Evolutionary conservation across 352 stramenopile species (phyloP).

Genomic region (Pythium phragmitis): DNA sequence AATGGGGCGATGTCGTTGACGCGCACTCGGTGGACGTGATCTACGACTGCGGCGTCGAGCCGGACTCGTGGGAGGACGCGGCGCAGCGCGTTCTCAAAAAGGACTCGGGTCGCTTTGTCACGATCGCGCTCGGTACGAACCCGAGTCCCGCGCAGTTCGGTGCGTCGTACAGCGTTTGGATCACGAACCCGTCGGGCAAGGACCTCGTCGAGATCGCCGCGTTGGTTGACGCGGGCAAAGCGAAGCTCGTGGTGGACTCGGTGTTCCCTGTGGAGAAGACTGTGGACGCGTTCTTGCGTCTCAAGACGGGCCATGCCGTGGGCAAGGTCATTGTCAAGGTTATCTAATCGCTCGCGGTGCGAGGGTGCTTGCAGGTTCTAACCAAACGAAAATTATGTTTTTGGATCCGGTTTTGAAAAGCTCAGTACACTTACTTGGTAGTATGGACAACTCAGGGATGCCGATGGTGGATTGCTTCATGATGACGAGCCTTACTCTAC

Average conservation of each 20-base stretch:
- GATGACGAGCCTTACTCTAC: too few relatives aligned
- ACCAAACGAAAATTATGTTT: not conserved
- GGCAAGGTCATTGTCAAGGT: conserved; percentile 36
- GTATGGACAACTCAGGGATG: too few relatives aligned
- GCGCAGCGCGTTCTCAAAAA: conserved; percentile 44
- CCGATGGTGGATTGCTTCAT: too few relatives aligned
- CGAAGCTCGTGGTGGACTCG: conserved; percentile 38
- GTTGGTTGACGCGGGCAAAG: conserved; percentile 37
- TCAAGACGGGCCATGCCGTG: conserved; percentile 44
- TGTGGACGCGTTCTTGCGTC: conserved; percentile 39
- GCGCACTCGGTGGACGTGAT: conserved; percentile 26
- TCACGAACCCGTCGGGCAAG: conserved; percentile 22
- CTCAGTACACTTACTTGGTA: too few relatives aligned
- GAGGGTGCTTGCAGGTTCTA: not conserved
- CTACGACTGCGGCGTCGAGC: conserved; percentile 30
- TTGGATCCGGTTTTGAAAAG: not conserved
- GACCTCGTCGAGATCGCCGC: conserved; percentile 40
- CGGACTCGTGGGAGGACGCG: conserved; percentile 32
- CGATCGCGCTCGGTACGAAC: conserved; percentile 28
- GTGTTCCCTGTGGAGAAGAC: conserved; percentile 46
- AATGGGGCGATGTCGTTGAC: conserved; percentile 32
- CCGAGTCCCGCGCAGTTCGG: conserved; percentile 58
- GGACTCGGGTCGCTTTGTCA: conserved; percentile 42
- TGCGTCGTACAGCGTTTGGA: conserved; percentile 28
- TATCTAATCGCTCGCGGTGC: not conserved